phyloP scores from a whole-genome alignment of 2,329 filamentous ascomycete genomes.

The Apiospora marii region DNA sequence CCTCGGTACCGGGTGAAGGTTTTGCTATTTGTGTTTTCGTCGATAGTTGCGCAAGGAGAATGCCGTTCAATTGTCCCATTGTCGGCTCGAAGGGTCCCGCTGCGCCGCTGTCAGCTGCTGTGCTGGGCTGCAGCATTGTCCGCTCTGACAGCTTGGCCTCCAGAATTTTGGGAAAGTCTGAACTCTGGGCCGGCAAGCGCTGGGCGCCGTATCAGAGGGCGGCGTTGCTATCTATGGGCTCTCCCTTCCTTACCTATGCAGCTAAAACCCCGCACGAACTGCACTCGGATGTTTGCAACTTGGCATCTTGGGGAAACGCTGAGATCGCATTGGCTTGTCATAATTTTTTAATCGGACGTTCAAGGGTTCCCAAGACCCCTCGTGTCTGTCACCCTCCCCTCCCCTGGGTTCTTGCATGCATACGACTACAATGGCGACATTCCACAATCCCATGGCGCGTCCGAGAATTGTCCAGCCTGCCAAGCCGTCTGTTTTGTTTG shows the following conservation, averaged over 20 bases:
- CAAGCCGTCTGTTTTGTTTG: not conserved
- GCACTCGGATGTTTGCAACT: slow-evolving; percentile 14
- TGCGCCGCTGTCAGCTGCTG: slow-evolving; percentile 4
- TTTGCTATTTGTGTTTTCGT: slow-evolving; percentile 5
- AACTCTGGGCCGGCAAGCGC: not conserved
- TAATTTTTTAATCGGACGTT: not conserved
- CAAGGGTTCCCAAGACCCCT: not conserved
- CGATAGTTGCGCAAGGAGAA: not conserved
- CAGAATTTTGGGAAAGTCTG: not conserved
- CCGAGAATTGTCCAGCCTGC: not conserved
- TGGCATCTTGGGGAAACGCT: slow-evolving; percentile 18
- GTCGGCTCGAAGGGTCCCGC: not conserved
- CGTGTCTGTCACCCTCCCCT: not conserved
- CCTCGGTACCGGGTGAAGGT: not conserved
- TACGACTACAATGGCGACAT: not conserved
- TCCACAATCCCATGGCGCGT: not conserved
- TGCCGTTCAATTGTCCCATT: not conserved
- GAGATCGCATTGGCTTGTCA: slow-evolving; percentile 12
- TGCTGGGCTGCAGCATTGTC: not conserved
- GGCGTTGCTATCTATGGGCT: not conserved
- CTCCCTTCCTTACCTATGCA: not conserved
- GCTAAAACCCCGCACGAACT: slow-evolving; percentile 19
- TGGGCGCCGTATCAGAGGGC: not conserved
- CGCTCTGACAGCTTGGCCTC: slow-evolving; percentile 12
- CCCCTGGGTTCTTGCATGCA: not conserved